Evolutionary conservation across 2,329 filamentous ascomycete species (phyloP).

Genomic region (Rhexocercosporidium sp.): DNA sequence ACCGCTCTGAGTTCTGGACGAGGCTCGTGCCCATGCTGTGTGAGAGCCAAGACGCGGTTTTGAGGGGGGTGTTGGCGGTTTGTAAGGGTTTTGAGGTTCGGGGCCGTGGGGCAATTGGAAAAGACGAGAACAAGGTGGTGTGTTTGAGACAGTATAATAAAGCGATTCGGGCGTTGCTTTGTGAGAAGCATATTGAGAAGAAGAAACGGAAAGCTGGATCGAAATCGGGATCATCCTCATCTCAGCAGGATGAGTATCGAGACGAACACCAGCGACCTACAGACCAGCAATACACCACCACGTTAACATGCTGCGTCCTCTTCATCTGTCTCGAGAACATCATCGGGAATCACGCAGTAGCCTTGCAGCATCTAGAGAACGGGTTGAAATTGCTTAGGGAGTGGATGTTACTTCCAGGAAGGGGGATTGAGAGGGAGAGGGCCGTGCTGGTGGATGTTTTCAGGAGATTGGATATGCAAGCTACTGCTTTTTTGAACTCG

Average conservation of each 20-base stretch:
- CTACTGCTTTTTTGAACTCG: constrained; percentile 26
- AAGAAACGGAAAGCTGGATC: not conserved
- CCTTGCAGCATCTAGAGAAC: constrained; percentile 25
- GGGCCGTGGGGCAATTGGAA: not conserved
- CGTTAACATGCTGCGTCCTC: constrained; percentile 29
- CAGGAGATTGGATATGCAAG: constrained; percentile 27
- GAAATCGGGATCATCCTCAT: too few species aligned
- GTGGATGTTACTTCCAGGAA: constrained; percentile 9
- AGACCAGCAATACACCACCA: constrained; percentile 12
- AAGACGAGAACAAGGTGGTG: not conserved
- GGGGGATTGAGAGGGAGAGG: not conserved
- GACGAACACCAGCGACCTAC: too few species aligned
- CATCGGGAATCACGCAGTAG: constrained; percentile 23
- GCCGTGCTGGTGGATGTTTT: constrained; percentile 8
- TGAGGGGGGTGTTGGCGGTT: constrained; percentile 26
- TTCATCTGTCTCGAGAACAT: constrained; percentile 32
- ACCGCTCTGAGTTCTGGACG: constrained; percentile 28
- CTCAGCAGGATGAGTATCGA: too few species aligned
- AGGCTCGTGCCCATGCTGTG: constrained; percentile 22
- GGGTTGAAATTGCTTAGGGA: constrained; percentile 25
- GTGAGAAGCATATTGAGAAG: not conserved
- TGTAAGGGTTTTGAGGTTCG: not conserved
- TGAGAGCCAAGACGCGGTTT: constrained; percentile 24
- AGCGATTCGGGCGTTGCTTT: constrained; percentile 22
- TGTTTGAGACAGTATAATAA: constrained; percentile 14